Conservation (phyloP, 148 eudicot genomes). For the Pharnaceum exiguum region DNA sequence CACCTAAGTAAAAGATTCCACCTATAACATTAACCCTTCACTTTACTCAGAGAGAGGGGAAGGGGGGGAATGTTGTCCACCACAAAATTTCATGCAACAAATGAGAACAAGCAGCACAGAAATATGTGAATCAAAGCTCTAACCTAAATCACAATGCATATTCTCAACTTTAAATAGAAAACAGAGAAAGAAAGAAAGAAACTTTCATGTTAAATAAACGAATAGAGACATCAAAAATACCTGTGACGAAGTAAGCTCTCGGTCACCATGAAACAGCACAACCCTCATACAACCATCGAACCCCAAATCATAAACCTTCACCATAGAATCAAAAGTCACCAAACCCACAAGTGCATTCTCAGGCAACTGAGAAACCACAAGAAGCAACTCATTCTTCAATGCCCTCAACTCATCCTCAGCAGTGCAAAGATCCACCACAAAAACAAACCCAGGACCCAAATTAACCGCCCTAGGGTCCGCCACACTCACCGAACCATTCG, state of each 20-base stretch:
- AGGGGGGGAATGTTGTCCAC: too few species aligned
- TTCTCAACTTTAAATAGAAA: too few species aligned
- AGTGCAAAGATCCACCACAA: constrained; percentile 74
- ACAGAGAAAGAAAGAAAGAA: too few species aligned
- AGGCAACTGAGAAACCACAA: constrained; percentile 53
- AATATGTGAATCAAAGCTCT: too few species aligned
- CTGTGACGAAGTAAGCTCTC: constrained; percentile 67
- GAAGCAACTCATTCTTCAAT: constrained; percentile 69
- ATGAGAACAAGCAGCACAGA: too few species aligned
- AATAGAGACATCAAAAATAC: constrained; percentile 25
- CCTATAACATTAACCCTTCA: too few species aligned
- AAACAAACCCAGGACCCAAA: constrained; percentile 64
- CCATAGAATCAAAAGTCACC: constrained; percentile 85
- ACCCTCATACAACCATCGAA: constrained; percentile 65
- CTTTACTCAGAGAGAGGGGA: too few species aligned
- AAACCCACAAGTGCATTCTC: constrained; percentile 74
- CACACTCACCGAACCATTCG: constrained; percentile 21
- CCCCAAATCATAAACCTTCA: constrained; percentile 77
- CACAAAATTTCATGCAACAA: too few species aligned
- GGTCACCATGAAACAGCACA: constrained; percentile 77
- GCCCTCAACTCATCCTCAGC: constrained; percentile 67
- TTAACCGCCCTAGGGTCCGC: constrained; percentile 25
- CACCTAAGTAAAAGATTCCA: too few species aligned
- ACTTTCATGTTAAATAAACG: not conserved
- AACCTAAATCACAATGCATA: too few species aligned